phyloP scores from a whole-genome alignment of 345 rosid genomes.

The Sisymbrium altissimum region DNA sequence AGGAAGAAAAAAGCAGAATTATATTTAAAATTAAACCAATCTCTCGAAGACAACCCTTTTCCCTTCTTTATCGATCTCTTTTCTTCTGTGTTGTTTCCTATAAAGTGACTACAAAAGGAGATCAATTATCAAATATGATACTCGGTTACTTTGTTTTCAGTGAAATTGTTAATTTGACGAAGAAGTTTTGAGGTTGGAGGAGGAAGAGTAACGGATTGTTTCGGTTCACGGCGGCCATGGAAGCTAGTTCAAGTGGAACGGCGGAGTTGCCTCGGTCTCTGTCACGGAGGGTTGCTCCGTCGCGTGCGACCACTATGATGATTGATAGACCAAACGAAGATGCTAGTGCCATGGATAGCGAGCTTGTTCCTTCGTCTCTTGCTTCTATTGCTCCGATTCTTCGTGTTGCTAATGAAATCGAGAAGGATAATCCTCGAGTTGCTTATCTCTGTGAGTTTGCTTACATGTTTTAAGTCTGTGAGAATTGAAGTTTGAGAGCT shows the following conservation, averaged over 20 bases:
- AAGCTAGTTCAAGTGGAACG: slow-evolving; percentile 81
- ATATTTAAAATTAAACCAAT: slow-evolving; percentile 9
- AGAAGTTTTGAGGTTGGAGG: neutral
- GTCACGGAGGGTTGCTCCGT: slow-evolving; percentile 42
- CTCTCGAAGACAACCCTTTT: slow-evolving; percentile 21
- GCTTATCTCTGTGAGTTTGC: slow-evolving; percentile 75
- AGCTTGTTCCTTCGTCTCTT: slow-evolving; percentile 84
- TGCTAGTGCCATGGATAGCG: slow-evolving; percentile 58
- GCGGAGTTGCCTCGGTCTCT: slow-evolving; percentile 31
- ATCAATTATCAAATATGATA: slow-evolving; percentile 19
- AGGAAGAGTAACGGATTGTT: neutral
- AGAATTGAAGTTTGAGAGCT: neutral
- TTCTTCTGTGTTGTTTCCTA: slow-evolving; percentile 1
- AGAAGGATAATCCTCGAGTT: slow-evolving; percentile 74
- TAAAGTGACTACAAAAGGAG: slow-evolving; percentile 25
- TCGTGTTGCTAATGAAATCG: slow-evolving; percentile 92
- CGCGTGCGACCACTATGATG: slow-evolving; percentile 49
- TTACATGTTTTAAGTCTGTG: neutral
- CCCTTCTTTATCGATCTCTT: slow-evolving; percentile 19
- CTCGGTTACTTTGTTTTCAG: slow-evolving; percentile 14
- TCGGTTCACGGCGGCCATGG: slow-evolving; percentile 22
- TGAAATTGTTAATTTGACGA: neutral
- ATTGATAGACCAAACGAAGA: slow-evolving; percentile 57
- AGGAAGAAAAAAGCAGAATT: slow-evolving; percentile 17
- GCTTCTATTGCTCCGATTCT: slow-evolving; percentile 69